phyloP scores from a whole-genome alignment of 257 asterid genomes.

The Petunia axillaris region DNA sequence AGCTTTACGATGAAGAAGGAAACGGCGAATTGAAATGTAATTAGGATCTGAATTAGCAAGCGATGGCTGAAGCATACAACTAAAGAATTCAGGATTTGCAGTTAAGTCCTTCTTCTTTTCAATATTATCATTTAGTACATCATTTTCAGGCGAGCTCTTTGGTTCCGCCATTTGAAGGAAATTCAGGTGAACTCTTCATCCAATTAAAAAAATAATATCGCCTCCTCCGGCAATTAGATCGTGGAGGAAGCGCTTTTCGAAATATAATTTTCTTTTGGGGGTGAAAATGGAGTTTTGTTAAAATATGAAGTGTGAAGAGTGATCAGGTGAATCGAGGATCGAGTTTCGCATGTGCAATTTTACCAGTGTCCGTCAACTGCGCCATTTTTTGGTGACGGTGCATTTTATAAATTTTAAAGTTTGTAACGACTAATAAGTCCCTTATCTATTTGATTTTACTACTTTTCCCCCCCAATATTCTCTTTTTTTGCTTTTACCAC shows the following conservation, averaged over 20 bases:
- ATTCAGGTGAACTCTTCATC: conserved; percentile 26
- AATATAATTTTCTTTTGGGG: background rate
- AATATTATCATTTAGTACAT: conserved; percentile 40
- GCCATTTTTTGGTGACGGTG: conserved; percentile 16
- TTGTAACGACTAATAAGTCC: conserved; percentile 1
- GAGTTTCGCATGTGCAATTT: background rate
- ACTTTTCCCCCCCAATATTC: too few relatives aligned
- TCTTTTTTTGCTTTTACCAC: too few relatives aligned
- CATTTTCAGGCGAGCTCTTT: conserved; percentile 36
- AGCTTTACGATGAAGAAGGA: conserved; percentile 86
- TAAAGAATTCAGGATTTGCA: conserved; percentile 74
- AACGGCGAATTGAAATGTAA: conserved; percentile 92
- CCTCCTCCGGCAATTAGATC: conserved; percentile 27
- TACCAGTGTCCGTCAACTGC: background rate
- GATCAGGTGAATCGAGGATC: background rate
- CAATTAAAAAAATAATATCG: background rate
- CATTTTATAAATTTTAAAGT: background rate
- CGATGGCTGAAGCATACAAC: conserved; percentile 94
- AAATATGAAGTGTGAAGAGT: conserved; percentile 1
- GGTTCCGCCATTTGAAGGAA: conserved; percentile 61
- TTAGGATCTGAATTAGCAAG: conserved; percentile 75
- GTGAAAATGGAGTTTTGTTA: background rate
- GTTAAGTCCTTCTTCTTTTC: conserved; percentile 39
- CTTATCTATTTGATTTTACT: background rate
- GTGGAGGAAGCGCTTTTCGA: conserved; percentile 21